Percentiles rank a stretch among this genome's conserved stretches.
Conservation (phyloP, 805 yeast genomes). For the Starmerella scarabaei region DNA sequence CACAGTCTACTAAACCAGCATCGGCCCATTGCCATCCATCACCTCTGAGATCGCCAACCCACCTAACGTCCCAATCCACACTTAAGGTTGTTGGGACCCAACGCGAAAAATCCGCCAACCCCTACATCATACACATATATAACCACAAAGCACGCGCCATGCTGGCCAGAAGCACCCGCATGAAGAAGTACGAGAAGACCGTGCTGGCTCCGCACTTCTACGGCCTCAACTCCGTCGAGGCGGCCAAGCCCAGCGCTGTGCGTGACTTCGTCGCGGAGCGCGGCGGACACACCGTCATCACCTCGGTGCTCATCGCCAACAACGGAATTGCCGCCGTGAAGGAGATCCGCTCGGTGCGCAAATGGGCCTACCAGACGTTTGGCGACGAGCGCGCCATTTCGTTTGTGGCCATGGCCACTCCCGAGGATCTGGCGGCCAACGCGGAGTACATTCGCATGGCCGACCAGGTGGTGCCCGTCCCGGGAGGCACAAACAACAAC, state of each 20-base stretch:
- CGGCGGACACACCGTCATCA: slow-evolving; percentile 91
- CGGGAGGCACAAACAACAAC: slow-evolving; percentile 98
- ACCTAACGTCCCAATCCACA: no score
- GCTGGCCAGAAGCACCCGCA: slow-evolving; percentile 12
- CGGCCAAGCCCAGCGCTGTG: slow-evolving; percentile 56
- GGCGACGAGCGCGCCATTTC: slow-evolving; percentile 88
- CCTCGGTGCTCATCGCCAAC: slow-evolving; percentile 76
- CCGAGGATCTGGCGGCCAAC: slow-evolving; percentile 94
- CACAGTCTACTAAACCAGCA: no score
- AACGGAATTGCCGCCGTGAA: slow-evolving; percentile 99
- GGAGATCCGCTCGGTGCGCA: slow-evolving; percentile 91
- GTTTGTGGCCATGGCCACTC: slow-evolving; percentile 98
- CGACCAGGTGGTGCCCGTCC: slow-evolving; percentile 94
- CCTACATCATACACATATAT: not conserved
- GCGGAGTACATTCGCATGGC: slow-evolving; percentile 99
- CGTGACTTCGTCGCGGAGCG: slow-evolving; percentile 73
- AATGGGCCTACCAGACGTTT: slow-evolving; percentile 99
- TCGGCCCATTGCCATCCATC: not conserved
- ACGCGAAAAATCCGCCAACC: not conserved
- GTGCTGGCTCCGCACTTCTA: slow-evolving; percentile 57
- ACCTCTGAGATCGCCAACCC: not conserved
- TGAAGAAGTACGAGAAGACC: slow-evolving; percentile 23
- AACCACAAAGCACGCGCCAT: not conserved
- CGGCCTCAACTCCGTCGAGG: slow-evolving; percentile 67
- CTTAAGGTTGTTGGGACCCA: not conserved